Percentiles rank a stretch among this genome's conserved stretches.
Conservation (phyloP, 306 rosid species). For the Prosopis cineraria region DNA sequence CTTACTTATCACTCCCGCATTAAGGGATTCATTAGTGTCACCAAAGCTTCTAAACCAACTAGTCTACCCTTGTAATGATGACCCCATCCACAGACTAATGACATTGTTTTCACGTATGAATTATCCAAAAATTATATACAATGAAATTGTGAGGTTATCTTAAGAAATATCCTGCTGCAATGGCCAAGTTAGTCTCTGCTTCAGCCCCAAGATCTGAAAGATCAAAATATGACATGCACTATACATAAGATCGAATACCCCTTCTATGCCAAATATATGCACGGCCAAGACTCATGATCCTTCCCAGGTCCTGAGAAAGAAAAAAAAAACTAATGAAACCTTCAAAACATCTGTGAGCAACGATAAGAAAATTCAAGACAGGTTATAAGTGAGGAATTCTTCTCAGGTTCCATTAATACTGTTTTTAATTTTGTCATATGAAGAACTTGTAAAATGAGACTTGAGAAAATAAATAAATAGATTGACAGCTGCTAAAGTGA, state of each 20-base stretch:
- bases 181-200: background rate
- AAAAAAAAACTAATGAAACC: background rate
- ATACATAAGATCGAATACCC: too few relatives aligned
- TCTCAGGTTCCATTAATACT: too few relatives aligned
- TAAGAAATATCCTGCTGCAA: background rate
- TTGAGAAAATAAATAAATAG: too few relatives aligned
- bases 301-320: too few relatives aligned
- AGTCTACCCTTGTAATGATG: background rate
- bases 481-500: background rate
- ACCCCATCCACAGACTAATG: background rate
- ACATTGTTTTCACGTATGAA: background rate
- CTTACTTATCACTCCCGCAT: background rate
- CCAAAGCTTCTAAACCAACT: background rate
- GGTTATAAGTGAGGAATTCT: conserved; percentile 13
- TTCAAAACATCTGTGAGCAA: background rate
- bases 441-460: too few relatives aligned
- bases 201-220: conserved; percentile 7
- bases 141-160: background rate
- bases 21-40: background rate
- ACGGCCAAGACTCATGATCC: too few relatives aligned
- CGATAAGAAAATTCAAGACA: background rate
- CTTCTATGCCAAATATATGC: too few relatives aligned
- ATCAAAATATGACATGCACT: too few relatives aligned
- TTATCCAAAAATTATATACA: background rate
- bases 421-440: too few relatives aligned